These are phyloP conservation scores for Zygnema circumcarinatum DNA, from an alignment of 139 green algal genomes.

Conservation along the genomic window DNA sequence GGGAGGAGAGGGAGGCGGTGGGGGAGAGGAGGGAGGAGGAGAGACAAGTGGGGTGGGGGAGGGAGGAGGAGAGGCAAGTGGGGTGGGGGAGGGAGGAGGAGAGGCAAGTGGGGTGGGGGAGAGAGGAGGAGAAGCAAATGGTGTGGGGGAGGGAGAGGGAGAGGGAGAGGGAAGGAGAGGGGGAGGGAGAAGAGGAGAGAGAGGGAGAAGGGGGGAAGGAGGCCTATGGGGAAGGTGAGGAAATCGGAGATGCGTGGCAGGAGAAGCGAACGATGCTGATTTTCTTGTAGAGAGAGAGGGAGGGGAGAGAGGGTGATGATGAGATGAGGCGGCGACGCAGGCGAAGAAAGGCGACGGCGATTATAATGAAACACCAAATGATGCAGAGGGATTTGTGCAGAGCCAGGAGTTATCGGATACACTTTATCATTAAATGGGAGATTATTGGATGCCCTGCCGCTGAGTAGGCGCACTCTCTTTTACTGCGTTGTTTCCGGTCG, in stretches of 20 bases:
- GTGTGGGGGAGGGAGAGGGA: neutral
- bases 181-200: neutral
- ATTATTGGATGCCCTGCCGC: neutral
- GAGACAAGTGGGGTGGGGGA: neutral
- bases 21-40: neutral
- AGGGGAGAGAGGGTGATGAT: neutral
- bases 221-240: neutral
- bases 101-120: neutral
- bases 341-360: no score
- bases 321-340: neutral
- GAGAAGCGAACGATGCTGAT: neutral
- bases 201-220: neutral
- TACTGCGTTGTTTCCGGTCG: neutral
- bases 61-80: neutral
- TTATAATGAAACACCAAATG: neutral
- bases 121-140: no score
- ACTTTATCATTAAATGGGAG: neutral
- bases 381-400: neutral
- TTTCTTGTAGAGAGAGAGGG: neutral
- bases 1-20: neutral
- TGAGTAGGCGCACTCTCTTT: neutral
- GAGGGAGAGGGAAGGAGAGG: neutral
- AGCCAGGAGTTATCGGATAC: neutral
- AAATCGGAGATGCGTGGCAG: neutral
- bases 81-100: neutral